These are phyloP conservation scores for Sporothrix euskadiensis DNA, from an alignment of 2,329 filamentous ascomycete genomes.

Conservation along the genomic window DNA sequence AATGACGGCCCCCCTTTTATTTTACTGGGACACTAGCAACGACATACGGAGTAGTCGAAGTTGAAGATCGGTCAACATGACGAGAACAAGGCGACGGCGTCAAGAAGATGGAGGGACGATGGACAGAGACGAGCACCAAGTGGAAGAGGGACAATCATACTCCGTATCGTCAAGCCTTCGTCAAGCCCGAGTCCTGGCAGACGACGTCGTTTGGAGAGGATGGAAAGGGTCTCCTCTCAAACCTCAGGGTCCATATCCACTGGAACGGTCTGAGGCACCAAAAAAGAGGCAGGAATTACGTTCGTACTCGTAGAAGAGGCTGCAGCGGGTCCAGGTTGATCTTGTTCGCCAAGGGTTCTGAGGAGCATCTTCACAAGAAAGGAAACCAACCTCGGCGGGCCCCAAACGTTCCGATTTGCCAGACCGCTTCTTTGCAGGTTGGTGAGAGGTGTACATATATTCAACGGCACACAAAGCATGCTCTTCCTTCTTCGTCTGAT, in stretches of 20 bases:
- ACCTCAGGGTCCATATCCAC: constrained; percentile 1
- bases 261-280: not conserved
- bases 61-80: not conserved
- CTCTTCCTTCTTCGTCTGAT: not conserved
- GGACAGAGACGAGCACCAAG: not conserved
- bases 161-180: not conserved
- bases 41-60: not conserved
- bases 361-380: not conserved
- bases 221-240: not conserved
- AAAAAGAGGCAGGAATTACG: not conserved
- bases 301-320: not conserved
- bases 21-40: not conserved
- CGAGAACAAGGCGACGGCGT: not conserved
- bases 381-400: constrained; percentile 8
- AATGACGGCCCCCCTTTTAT: not conserved
- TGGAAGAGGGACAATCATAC: no score
- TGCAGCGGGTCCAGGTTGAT: not conserved
- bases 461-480: not conserved
- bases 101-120: not conserved
- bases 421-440: constrained; percentile 9
- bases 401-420: constrained; percentile 23
- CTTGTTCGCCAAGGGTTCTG: not conserved
- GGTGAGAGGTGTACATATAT: not conserved
- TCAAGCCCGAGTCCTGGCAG: not conserved
- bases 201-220: not conserved